Percentiles rank a stretch among this genome's conserved stretches.
These are phyloP conservation scores for Ophiosphaerella korrae DNA, from an alignment of 2,329 filamentous ascomycete species.

Conservation along the genomic window DNA sequence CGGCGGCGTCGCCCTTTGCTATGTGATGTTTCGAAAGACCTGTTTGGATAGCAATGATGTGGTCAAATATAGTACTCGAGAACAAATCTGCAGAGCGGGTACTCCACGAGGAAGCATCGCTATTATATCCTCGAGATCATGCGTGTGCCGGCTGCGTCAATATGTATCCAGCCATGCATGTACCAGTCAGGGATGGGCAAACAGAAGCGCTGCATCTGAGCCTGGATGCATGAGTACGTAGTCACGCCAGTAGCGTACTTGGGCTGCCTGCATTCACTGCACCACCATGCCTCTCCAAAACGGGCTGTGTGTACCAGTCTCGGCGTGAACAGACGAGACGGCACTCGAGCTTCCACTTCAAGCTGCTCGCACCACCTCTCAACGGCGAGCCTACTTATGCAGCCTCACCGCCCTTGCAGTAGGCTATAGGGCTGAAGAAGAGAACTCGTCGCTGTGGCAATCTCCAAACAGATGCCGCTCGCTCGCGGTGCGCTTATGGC, in stretches of 20 bases:
- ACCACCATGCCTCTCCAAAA: conserved; percentile 37
- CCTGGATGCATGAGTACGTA: conserved; percentile 27
- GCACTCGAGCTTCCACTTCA: conserved; percentile 30
- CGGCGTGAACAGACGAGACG: conserved; percentile 30
- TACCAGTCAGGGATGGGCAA: conserved; percentile 31
- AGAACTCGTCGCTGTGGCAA: conserved; percentile 2
- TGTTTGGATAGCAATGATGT: conserved; percentile 40
- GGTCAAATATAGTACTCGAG: conserved; percentile 24
- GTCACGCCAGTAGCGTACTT: conserved; percentile 38
- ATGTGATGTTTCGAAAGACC: conserved; percentile 42
- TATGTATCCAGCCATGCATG: conserved; percentile 5
- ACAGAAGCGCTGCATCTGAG: conserved; percentile 27
- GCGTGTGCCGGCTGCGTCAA: conserved; percentile 20
- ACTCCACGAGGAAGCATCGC: conserved; percentile 28
- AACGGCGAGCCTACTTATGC: conserved; percentile 18
- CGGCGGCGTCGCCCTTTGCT: conserved; percentile 7
- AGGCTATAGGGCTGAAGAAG: conserved; percentile 43
- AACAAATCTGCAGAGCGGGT: conserved; percentile 32
- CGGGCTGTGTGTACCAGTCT: conserved; percentile 30
- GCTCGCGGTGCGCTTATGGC: conserved; percentile 4
- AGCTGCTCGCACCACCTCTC: conserved; percentile 17
- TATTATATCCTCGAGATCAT: conserved; percentile 36
- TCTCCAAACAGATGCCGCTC: background rate
- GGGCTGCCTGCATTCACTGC: conserved; percentile 29
- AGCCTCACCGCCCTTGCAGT: conserved; percentile 42